Conservation (phyloP, 1,284 basidiomycete species). For the Rhizoctonia solani region DNA sequence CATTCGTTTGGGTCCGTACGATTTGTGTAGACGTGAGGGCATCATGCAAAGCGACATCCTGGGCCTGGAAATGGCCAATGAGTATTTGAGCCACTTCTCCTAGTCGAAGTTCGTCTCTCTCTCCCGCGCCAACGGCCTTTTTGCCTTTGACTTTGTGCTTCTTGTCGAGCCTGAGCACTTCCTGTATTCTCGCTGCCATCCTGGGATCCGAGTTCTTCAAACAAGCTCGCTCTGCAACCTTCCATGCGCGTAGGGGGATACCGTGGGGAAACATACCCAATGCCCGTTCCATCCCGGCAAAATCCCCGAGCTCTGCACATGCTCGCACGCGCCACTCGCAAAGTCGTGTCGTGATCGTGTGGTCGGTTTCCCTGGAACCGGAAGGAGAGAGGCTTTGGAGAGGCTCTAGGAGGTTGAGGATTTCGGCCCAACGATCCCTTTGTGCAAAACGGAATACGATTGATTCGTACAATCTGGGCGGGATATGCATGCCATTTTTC, state of each 20-base stretch:
- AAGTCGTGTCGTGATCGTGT: constrained; percentile 19
- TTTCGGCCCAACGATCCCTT: constrained; percentile 4
- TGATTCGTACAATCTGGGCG: constrained; percentile 17
- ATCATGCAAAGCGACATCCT: neutral
- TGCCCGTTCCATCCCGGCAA: constrained; percentile 30
- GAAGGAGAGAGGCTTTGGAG: neutral
- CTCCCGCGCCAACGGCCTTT: neutral
- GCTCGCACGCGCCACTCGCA: constrained; percentile 30
- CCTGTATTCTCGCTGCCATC: constrained; percentile 7
- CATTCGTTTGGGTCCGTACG: neutral
- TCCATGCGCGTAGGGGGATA: constrained; percentile 13
- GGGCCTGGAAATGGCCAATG: neutral
- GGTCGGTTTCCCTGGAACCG: neutral
- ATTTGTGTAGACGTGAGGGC: neutral
- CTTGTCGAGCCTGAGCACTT: neutral
- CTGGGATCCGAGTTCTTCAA: constrained; percentile 15
- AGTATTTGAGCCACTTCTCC: neutral
- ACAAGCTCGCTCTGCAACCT: constrained; percentile 7
- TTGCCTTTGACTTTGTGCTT: neutral
- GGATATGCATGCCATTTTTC: constrained; percentile 1
- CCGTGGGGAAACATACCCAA: constrained; percentile 26
- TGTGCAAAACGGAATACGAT: constrained; percentile 16
- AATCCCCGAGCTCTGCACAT: constrained; percentile 30
- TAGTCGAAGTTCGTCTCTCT: neutral
- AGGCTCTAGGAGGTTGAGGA: constrained; percentile 23